Evolutionary conservation across 345 rosid species (phyloP).

Genomic region (Euphorbia tirucalli): DNA sequence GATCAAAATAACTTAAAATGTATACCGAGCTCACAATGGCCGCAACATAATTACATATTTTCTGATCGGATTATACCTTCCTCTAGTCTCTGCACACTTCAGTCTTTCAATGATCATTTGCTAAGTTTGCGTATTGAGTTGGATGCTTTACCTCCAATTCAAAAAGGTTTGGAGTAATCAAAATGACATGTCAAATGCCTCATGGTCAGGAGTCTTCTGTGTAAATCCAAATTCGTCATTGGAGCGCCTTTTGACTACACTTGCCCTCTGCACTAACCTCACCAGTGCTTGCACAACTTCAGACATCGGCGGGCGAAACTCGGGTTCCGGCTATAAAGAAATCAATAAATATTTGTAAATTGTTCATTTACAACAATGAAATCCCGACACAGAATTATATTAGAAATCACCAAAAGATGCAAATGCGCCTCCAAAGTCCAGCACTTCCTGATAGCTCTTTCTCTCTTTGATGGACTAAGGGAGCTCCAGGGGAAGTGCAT

Average conservation of each 20-base stretch:
- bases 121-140: conserved; percentile 14
- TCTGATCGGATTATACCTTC: not conserved
- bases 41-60: conserved; percentile 29
- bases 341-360: not conserved
- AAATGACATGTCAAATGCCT: conserved; percentile 58
- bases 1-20: not conserved
- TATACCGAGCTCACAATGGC: conserved; percentile 11
- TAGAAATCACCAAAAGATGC: not conserved
- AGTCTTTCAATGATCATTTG: conserved; percentile 6
- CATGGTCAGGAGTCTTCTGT: conserved; percentile 83
- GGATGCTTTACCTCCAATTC: conserved; percentile 16
- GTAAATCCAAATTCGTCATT: conserved; percentile 87
- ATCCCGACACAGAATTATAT: no score
- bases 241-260: conserved; percentile 73
- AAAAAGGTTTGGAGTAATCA: conserved; percentile 20
- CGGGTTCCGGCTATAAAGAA: conserved; percentile 78
- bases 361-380: not conserved
- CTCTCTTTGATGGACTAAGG: no score
- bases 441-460: not conserved
- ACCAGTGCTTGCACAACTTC: conserved; percentile 97
- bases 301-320: conserved; percentile 98
- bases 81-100: conserved; percentile 3
- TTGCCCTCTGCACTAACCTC: conserved; percentile 88
- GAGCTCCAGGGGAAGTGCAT: not conserved
- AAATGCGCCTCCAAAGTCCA: not conserved